Conservation (phyloP, 1,139 yeast genomes). For the Candida pseudoviswanathii region DNA sequence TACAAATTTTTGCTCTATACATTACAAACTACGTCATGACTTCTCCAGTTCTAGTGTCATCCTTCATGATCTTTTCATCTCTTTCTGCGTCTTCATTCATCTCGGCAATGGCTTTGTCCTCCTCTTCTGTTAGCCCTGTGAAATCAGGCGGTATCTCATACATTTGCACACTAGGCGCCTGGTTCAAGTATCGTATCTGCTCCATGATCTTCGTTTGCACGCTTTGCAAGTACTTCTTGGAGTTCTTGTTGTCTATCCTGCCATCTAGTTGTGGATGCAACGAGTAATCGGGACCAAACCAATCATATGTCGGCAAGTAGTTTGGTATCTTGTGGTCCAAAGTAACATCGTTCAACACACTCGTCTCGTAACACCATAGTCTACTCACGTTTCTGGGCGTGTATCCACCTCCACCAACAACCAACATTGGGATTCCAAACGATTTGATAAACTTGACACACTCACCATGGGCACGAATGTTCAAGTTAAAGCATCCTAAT, state of each 20-base stretch:
- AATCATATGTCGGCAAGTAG: constrained; percentile 76
- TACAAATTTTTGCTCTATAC: background rate
- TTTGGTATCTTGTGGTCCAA: constrained; percentile 78
- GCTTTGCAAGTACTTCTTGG: constrained; percentile 81
- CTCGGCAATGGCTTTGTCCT: constrained; percentile 55
- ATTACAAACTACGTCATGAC: constrained; percentile 9
- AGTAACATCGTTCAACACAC: constrained; percentile 77
- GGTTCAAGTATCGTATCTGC: constrained; percentile 76
- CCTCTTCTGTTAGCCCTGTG: constrained; percentile 64
- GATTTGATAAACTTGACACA: constrained; percentile 86
- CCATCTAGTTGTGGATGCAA: constrained; percentile 91
- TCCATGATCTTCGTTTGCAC: constrained; percentile 78
- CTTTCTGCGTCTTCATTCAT: constrained; percentile 46
- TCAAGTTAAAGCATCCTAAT: constrained; percentile 88
- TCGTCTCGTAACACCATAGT: constrained; percentile 94
- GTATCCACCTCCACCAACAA: constrained; percentile 97
- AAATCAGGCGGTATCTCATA: constrained; percentile 85
- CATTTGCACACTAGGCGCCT: constrained; percentile 96
- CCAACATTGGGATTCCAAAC: constrained; percentile 86
- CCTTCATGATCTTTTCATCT: constrained; percentile 22
- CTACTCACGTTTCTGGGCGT: constrained; percentile 95
- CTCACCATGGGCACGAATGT: constrained; percentile 92
- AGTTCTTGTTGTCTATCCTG: constrained; percentile 82
- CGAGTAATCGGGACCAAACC: constrained; percentile 92
- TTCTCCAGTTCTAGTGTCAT: constrained; percentile 30